Evolutionary conservation across 169 alveolate genomes (phyloP).

Genomic region (Fabrea salina): DNA sequence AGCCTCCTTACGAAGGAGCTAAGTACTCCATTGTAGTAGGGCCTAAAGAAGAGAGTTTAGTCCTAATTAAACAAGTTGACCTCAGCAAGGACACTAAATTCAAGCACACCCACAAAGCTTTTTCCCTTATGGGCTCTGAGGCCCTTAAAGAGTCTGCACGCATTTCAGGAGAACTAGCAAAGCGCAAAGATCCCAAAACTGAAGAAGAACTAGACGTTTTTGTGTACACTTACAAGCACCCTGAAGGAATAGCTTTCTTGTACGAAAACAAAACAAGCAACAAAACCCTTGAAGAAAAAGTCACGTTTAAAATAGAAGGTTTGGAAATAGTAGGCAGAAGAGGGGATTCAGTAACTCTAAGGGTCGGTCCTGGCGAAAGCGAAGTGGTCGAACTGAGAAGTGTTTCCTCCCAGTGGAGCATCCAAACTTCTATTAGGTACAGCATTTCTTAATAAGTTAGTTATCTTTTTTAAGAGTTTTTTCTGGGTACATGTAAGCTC

Average conservation of each 20-base stretch:
- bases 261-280: constrained; percentile 25
- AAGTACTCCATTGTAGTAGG: constrained; percentile 19
- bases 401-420: not conserved
- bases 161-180: not conserved
- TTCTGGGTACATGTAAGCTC: constrained; percentile 3
- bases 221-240: constrained; percentile 25
- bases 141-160: not conserved
- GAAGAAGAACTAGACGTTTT: constrained; percentile 21
- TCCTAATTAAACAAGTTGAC: not conserved
- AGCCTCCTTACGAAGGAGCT: constrained; percentile 29
- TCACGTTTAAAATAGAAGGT: not conserved
- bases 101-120: not conserved
- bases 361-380: not conserved
- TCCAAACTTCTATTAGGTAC: constrained; percentile 1
- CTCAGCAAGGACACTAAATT: not conserved
- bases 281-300: constrained; percentile 16
- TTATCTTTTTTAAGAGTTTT: not conserved
- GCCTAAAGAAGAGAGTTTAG: constrained; percentile 26
- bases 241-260: constrained; percentile 16
- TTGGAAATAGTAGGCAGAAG: not conserved
- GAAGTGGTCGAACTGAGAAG: not conserved
- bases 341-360: not conserved
- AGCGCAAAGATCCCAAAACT: constrained; percentile 28
- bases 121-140: not conserved
- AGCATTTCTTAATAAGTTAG: constrained; percentile 14